Percentiles rank a stretch among this genome's conserved stretches.
phyloP scores from a whole-genome alignment of 2,329 filamentous ascomycete species.

The Botrytis squamosa region DNA sequence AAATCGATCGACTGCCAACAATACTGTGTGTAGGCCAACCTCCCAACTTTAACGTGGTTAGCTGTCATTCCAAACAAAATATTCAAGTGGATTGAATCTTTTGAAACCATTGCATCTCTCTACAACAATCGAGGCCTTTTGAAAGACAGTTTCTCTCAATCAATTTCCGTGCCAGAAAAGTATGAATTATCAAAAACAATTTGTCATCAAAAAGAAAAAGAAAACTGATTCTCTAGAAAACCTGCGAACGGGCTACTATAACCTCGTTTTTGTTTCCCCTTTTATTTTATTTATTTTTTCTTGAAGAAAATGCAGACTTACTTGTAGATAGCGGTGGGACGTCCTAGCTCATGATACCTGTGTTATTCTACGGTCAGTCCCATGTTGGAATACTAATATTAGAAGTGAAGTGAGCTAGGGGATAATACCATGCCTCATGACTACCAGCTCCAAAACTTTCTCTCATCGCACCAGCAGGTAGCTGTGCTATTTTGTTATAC shows the following conservation, averaged over 20 bases:
- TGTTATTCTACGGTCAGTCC: background rate
- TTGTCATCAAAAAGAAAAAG: background rate
- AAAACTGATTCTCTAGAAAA: fast-evolving
- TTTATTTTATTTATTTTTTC: background rate
- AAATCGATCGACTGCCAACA: conserved; percentile 30
- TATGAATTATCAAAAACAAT: background rate
- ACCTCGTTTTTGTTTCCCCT: background rate
- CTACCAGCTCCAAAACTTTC: background rate
- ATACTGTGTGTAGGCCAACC: conserved; percentile 32
- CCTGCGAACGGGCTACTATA: background rate
- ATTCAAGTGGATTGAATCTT: background rate
- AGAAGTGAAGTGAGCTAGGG: background rate
- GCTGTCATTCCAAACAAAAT: background rate
- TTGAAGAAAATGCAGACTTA: background rate
- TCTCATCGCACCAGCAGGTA: background rate
- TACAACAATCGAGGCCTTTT: fast-evolving
- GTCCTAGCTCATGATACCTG: conserved; percentile 28
- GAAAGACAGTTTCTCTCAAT: background rate
- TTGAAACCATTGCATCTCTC: background rate
- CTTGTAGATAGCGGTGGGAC: conserved; percentile 36
- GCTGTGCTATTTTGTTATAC: background rate
- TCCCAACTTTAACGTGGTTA: conserved; percentile 34
- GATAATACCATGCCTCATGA: background rate
- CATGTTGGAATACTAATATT: background rate
- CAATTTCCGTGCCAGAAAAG: fast-evolving